Conservation (phyloP, 73 alveolate species). For the Blepharisma stoltei region DNA sequence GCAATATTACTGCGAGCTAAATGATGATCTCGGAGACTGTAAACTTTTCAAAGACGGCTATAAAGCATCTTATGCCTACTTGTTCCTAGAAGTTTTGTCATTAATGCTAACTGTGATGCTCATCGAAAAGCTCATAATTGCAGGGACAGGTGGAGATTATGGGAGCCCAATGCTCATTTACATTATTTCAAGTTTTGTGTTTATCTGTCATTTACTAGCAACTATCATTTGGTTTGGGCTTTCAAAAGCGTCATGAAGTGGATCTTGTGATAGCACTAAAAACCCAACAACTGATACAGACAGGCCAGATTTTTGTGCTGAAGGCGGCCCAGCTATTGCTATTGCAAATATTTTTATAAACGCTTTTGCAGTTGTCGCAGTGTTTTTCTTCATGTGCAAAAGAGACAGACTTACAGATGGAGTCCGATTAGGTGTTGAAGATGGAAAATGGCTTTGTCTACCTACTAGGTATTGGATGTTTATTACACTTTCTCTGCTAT, state of each 20-base stretch:
- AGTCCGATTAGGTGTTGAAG: no score
- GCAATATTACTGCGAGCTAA: not conserved
- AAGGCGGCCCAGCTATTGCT: constrained; percentile 1
- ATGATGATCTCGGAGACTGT: not conserved
- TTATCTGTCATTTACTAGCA: not conserved
- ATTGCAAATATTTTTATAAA: not conserved
- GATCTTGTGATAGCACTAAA: not conserved
- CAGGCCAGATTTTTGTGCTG: not conserved
- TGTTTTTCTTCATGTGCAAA: no score
- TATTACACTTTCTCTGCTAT: no score
- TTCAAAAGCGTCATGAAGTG: not conserved
- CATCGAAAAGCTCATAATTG: not conserved
- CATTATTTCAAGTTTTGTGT: not conserved
- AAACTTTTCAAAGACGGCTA: constrained; percentile 13
- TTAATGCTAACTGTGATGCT: not conserved
- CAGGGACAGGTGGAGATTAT: no score
- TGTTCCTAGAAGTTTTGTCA: not conserved
- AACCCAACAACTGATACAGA: no score
- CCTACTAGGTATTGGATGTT: no score
- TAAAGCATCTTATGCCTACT: not conserved
- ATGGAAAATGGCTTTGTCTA: no score
- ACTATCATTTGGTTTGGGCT: constrained; percentile 6
- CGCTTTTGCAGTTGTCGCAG: not conserved
- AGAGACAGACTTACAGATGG: no score
- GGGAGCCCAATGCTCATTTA: not conserved